Conservation (phyloP, 257 asterid genomes). For the Salvia miltiorrhiza region DNA sequence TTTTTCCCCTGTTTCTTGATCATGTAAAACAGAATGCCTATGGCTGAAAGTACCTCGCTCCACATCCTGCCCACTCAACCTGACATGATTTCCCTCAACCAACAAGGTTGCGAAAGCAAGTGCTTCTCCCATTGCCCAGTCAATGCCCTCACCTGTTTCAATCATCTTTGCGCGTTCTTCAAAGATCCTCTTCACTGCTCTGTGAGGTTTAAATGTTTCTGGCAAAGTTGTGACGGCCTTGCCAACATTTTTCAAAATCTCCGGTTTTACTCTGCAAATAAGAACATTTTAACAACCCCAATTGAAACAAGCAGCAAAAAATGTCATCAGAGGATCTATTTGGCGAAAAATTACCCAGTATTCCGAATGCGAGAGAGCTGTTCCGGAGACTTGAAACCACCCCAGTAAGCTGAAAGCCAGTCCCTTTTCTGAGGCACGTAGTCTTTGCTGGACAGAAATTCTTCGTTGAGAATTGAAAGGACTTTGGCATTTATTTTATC, state of each 20-base stretch:
- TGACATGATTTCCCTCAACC: conserved; percentile 96
- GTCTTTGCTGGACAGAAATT: conserved; percentile 86
- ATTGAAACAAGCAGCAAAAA: conserved; percentile 4
- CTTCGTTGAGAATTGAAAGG: conserved; percentile 75
- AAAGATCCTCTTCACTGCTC: conserved; percentile 84
- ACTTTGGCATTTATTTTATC: conserved; percentile 71
- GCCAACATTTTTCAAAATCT: conserved; percentile 91
- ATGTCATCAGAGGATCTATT: not conserved
- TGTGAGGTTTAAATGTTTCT: conserved; percentile 79
- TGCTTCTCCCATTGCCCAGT: conserved; percentile 99
- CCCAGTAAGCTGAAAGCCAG: conserved; percentile 98
- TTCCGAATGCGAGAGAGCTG: conserved; percentile 90
- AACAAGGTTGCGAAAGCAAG: conserved; percentile 97
- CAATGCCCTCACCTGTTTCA: conserved; percentile 93
- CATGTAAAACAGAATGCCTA: conserved; percentile 89
- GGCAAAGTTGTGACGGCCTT: conserved; percentile 78
- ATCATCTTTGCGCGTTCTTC: conserved; percentile 95
- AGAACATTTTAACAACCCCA: conserved; percentile 4
- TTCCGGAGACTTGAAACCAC: conserved; percentile 95
- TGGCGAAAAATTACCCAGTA: conserved; percentile 64
- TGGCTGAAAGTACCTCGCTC: conserved; percentile 99
- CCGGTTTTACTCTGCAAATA: conserved; percentile 76
- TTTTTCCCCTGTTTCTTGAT: conserved; percentile 82
- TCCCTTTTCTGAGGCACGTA: conserved; percentile 75
- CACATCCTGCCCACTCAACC: conserved; percentile 99